Evolutionary conservation across 441 rosid genomes (phyloP), one percentile per base, ranked within the genome.

Genomic region (Pelargonium australe): DNA sequence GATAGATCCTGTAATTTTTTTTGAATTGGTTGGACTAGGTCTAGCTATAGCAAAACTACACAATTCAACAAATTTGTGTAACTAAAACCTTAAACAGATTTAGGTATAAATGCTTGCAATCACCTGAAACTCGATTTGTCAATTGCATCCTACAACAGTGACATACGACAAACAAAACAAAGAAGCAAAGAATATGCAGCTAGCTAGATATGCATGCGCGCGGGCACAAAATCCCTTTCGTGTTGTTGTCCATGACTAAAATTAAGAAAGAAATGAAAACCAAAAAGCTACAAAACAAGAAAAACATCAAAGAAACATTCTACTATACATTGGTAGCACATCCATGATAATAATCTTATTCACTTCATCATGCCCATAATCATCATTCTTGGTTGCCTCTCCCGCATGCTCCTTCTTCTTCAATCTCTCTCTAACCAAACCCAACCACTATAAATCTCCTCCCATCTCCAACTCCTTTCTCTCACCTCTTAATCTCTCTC

Each of bases 371-470:
- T 89, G 92, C 85, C 79, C 82, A 78, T 89, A 89, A 93, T 93
- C 86, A 93, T 93, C 89, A 86, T 87, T 89, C 85, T 87, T 87
- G 95, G 93, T 89, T 84, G 88, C 90, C 90, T 84, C 90, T 81
- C 88, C 91, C 95, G 95, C 97, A 91, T 91, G 98, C 97, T 83
- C 78, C 78, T 68, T 57, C 49, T 71, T 2, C 37, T 20, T 5
- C 7, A 8, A 37, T 51, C 60, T 68, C 75, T 40, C 68, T 23
- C 78, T 43, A 43, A 43, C 6, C 45, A 7, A 43, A 7, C 45
- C 9, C 64, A 7, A 25, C 31, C 34, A 47, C 68, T 44, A 43
- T 19, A 20, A 25, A 43, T 75, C 72, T 66, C 55, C 64, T 79
- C 69, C 78, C 25, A 65, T 28, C 65, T 49, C 72, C 75, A 79